A percentile compares a stretch with the other conserved stretches of the same genome.
Conservation (phyloP, 768 basidiomycete species). For the Podaxis carcinomalis region DNA sequence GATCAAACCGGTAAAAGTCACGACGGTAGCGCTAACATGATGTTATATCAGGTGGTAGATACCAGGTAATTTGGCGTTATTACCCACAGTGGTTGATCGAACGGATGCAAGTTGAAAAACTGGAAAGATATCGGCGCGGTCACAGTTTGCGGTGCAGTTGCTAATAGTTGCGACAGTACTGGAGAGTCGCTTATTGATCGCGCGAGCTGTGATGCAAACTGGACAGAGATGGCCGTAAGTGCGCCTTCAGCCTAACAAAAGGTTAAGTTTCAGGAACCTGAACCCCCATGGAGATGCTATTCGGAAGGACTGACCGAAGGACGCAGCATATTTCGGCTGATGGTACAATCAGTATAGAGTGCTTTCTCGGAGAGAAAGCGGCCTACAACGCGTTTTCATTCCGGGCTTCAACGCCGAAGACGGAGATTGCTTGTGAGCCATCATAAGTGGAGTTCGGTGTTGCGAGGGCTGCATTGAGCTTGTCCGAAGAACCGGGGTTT, state of each 20-base stretch:
- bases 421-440: constrained; percentile 44
- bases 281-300: neutral
- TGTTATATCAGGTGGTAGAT: neutral
- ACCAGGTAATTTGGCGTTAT: neutral
- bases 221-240: constrained; percentile 29
- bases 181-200: constrained; percentile 23
- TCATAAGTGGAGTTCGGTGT: constrained; percentile 41
- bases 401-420: constrained; percentile 30
- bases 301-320: constrained; percentile 22
- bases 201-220: constrained; percentile 28
- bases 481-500: constrained; percentile 33
- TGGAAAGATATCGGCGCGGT: constrained; percentile 44
- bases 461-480: constrained; percentile 31
- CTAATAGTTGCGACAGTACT: constrained; percentile 32
- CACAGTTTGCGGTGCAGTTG: constrained; percentile 45
- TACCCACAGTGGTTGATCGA: constrained; percentile 53
- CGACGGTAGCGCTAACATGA: constrained; percentile 40
- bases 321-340: constrained; percentile 30
- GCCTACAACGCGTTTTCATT: constrained; percentile 39
- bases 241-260: constrained; percentile 26
- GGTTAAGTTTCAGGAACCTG: neutral
- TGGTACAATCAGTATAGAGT: neutral
- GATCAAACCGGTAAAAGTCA: constrained; percentile 51
- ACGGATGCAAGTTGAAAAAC: constrained; percentile 48
- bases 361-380: neutral